A percentile compares a stretch with the other conserved stretches of the same genome.
These are phyloP conservation scores for Kregervanrija fluxuum DNA, from an alignment of 805 yeast genomes.

Conservation along the genomic window DNA sequence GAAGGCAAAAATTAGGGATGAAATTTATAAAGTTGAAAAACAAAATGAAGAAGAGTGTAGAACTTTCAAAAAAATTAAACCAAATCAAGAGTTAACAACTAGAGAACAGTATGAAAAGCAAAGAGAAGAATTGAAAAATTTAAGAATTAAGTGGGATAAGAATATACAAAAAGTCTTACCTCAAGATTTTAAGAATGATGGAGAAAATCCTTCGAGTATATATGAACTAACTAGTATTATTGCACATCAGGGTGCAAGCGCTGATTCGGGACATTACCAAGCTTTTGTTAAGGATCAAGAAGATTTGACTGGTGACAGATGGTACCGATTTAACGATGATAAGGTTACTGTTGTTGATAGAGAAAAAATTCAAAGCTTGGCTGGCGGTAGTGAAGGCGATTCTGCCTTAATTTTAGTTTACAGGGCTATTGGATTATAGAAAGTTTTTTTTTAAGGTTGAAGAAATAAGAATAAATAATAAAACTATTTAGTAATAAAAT, in stretches of 20 bases:
- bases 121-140: conserved; percentile 38
- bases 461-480: background rate
- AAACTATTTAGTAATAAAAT: background rate
- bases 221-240: conserved; percentile 78
- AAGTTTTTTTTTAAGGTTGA: background rate
- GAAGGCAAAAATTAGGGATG: conserved; percentile 68
- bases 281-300: conserved; percentile 70
- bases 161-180: conserved; percentile 41
- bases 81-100: conserved; percentile 33
- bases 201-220: conserved; percentile 82
- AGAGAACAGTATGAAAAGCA: conserved; percentile 51
- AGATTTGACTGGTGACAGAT: conserved; percentile 59
- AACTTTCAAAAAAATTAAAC: conserved; percentile 59
- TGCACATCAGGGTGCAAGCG: conserved; percentile 92
- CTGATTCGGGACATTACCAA: conserved; percentile 97
- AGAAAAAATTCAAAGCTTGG: conserved; percentile 74
- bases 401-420: conserved; percentile 86
- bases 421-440: conserved; percentile 65
- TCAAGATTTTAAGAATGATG: conserved; percentile 33
- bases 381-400: conserved; percentile 98
- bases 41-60: conserved; percentile 64
- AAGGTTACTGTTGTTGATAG: conserved; percentile 70
- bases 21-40: conserved; percentile 67
- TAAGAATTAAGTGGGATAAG: conserved; percentile 41
- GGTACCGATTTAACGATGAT: conserved; percentile 97